These are phyloP conservation scores for Zygoascus biomembranicola DNA, from an alignment of 805 yeast genomes.

Conservation along the genomic window DNA sequence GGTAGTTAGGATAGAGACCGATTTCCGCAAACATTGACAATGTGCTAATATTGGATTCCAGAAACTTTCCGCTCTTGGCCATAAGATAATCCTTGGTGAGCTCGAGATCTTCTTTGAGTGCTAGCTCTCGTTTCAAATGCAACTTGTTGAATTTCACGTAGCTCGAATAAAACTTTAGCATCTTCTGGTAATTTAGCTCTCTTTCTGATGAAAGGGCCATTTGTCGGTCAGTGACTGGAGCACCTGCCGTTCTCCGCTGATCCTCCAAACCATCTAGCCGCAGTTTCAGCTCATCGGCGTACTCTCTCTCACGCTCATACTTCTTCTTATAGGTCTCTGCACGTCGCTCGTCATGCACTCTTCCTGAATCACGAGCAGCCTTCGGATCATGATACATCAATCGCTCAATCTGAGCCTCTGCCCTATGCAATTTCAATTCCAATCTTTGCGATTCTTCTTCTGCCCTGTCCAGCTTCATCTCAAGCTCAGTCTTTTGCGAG, in stretches of 20 bases:
- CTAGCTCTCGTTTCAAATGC: conserved; percentile 1
- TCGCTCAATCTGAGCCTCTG: background rate
- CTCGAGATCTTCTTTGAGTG: conserved; percentile 19
- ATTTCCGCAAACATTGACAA: conserved; percentile 20
- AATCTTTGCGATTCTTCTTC: background rate
- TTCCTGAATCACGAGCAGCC: background rate
- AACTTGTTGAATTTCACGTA: conserved; percentile 1
- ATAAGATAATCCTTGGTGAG: conserved; percentile 27
- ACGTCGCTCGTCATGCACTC: background rate
- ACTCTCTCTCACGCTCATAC: background rate
- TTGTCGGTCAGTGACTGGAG: background rate
- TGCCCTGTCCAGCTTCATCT: background rate
- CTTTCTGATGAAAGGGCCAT: background rate
- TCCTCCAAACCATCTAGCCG: background rate
- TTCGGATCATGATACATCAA: background rate
- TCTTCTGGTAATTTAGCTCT: background rate
- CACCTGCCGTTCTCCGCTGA: background rate
- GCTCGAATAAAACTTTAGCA: background rate
- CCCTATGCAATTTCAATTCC: background rate
- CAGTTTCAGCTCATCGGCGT: background rate
- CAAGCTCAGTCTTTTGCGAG: background rate
- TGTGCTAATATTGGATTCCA: conserved; percentile 24
- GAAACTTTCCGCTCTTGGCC: conserved; percentile 23
- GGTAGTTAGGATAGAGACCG: conserved; percentile 13
- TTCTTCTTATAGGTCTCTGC: background rate